Conservation (phyloP, 2,329 filamentous ascomycete species). For the Botrytis sinoallii region DNA sequence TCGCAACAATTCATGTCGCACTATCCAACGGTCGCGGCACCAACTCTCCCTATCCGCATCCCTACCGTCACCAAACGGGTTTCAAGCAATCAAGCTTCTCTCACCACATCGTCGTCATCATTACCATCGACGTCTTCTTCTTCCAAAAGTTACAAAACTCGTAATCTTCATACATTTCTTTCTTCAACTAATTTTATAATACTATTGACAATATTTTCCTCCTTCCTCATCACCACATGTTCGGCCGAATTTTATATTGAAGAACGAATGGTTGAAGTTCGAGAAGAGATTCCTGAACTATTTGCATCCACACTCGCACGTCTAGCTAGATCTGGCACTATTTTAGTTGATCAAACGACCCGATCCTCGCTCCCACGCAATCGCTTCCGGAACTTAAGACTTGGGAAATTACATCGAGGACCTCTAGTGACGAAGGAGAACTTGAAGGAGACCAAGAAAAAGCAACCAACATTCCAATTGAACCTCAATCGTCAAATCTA, state of each 20-base stretch:
- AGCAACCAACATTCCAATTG: background rate
- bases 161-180: constrained; percentile 19
- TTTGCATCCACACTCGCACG: constrained; percentile 30
- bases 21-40: background rate
- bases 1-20: constrained; percentile 12
- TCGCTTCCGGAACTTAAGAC: constrained; percentile 1
- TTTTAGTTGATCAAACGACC: constrained; percentile 35
- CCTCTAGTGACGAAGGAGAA: background rate
- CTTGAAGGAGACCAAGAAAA: background rate
- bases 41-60: background rate
- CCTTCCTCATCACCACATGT: constrained; percentile 31
- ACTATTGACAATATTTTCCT: constrained; percentile 26
- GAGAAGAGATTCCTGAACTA: constrained; percentile 22
- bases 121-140: background rate
- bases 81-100: background rate
- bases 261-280: constrained; percentile 32
- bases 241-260: constrained; percentile 25
- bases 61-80: background rate
- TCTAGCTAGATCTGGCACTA: constrained; percentile 34
- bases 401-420: background rate
- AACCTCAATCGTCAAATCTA: background rate
- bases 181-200: constrained; percentile 27
- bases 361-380: constrained; percentile 23
- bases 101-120: background rate
- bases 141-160: background rate